These are phyloP conservation scores for Angomonas desouzai DNA, from an alignment of 208 protist genomes.

Conservation along the genomic window DNA sequence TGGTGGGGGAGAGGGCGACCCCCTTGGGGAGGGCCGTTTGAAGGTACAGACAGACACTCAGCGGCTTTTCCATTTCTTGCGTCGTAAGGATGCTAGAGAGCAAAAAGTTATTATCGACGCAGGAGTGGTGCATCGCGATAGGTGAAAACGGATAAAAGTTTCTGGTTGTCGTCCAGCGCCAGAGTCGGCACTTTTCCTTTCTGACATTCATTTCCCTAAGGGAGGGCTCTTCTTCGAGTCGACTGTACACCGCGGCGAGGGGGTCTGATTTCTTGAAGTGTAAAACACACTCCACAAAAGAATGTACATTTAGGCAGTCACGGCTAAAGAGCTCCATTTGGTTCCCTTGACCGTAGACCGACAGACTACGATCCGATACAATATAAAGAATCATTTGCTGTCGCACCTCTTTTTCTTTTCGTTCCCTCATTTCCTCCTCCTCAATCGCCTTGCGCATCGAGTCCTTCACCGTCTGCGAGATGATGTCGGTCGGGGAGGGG, in stretches of 20 bases:
- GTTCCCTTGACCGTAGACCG: conserved; percentile 26
- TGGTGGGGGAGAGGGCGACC: conserved; percentile 11
- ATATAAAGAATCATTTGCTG: conserved; percentile 40
- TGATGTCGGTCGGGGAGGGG: conserved; percentile 52
- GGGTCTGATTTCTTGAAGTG: conserved; percentile 49
- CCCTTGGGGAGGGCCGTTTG: conserved; percentile 30
- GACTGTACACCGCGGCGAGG: conserved; percentile 42
- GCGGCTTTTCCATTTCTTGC: conserved; percentile 20
- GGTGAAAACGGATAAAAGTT: conserved; percentile 25
- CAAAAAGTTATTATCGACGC: background rate
- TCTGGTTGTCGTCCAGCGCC: conserved; percentile 27
- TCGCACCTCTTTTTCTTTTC: conserved; percentile 37
- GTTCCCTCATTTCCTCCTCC: conserved; percentile 42
- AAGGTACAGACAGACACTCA: conserved; percentile 46
- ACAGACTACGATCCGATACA: conserved; percentile 48
- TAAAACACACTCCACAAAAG: conserved; percentile 36
- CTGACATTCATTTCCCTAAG: conserved; percentile 26
- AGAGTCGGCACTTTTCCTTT: conserved; percentile 38
- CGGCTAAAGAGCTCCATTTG: conserved; percentile 50
- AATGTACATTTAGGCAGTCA: conserved; percentile 21
- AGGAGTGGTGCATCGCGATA: conserved; percentile 32
- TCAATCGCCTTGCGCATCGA: conserved; percentile 41
- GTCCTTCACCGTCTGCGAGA: conserved; percentile 55
- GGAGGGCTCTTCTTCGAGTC: conserved; percentile 29
- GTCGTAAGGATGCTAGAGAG: conserved; percentile 25